These are phyloP conservation scores for Pseudonectria buxi DNA, from an alignment of 2,329 filamentous ascomycete genomes.

Conservation along the genomic window DNA sequence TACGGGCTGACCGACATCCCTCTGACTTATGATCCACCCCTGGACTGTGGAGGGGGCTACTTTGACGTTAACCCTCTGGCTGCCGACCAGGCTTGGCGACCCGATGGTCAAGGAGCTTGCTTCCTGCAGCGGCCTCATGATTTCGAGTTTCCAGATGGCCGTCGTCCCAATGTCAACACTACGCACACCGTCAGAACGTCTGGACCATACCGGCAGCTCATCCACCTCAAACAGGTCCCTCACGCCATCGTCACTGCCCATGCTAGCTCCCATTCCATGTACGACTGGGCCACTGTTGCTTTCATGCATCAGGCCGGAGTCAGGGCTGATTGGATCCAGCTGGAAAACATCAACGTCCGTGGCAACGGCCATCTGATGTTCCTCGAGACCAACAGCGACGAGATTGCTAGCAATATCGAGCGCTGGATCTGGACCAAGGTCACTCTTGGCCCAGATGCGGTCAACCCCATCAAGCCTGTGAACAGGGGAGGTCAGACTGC, in stretches of 20 bases:
- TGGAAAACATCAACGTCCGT: constrained; percentile 36
- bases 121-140: constrained; percentile 18
- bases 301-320: constrained; percentile 49
- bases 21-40: constrained; percentile 34
- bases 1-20: constrained; percentile 38
- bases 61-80: constrained; percentile 16
- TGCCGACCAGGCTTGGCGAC: constrained; percentile 3
- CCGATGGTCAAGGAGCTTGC: constrained; percentile 12
- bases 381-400: constrained; percentile 44
- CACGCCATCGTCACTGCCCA: constrained; percentile 45
- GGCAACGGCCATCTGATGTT: constrained; percentile 53
- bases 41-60: too few species aligned
- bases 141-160: too few species aligned
- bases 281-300: constrained; percentile 47
- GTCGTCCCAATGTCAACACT: too few species aligned
- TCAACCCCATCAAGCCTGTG: constrained; percentile 3
- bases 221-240: constrained; percentile 40
- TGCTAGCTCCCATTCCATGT: constrained; percentile 46
- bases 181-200: too few species aligned
- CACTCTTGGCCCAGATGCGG: background rate
- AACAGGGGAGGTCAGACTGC: too few species aligned
- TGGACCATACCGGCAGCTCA: constrained; percentile 31
- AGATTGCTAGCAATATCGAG: constrained; percentile 32
- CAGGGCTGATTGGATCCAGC: constrained; percentile 34
- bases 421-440: constrained; percentile 28